These are phyloP conservation scores for Amniculicola lignicola DNA, from an alignment of 495 filamentous ascomycete genomes.

Conservation along the genomic window DNA sequence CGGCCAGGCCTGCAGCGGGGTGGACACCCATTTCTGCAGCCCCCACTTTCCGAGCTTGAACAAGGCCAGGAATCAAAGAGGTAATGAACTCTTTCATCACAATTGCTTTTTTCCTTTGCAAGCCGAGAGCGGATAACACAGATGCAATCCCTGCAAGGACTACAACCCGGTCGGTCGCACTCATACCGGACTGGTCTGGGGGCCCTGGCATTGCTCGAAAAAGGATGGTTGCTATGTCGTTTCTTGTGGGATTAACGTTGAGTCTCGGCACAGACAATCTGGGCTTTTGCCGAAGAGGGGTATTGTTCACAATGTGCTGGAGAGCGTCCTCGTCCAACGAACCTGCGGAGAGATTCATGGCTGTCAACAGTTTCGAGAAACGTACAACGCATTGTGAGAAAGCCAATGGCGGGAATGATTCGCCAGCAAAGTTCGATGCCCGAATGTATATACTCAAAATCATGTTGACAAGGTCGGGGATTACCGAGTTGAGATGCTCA, in stretches of 20 bases:
- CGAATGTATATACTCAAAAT: slow-evolving; percentile 80
- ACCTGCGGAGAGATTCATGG: slow-evolving; percentile 66
- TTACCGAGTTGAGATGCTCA: slow-evolving; percentile 58
- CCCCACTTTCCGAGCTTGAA: slow-evolving; percentile 88
- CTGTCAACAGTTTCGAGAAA: slow-evolving; percentile 68
- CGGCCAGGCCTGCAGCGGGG: slow-evolving; percentile 65
- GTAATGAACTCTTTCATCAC: slow-evolving; percentile 78
- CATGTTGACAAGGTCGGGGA: slow-evolving; percentile 75
- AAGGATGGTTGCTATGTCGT: slow-evolving; percentile 65
- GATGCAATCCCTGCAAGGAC: slow-evolving; percentile 85
- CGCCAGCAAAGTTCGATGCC: slow-evolving; percentile 69
- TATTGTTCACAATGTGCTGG: slow-evolving; percentile 42
- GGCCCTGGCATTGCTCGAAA: slow-evolving; percentile 70
- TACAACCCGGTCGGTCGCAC: slow-evolving; percentile 66
- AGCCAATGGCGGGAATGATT: slow-evolving; percentile 74
- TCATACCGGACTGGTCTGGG: slow-evolving; percentile 53
- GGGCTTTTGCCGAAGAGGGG: slow-evolving; percentile 24
- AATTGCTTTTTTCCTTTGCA: slow-evolving; percentile 82
- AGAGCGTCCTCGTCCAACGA: slow-evolving; percentile 64
- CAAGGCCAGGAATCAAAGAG: slow-evolving; percentile 76
- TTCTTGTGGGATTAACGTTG: slow-evolving; percentile 53
- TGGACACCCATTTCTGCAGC: slow-evolving; percentile 94
- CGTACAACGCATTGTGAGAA: slow-evolving; percentile 80
- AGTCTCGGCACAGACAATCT: slow-evolving; percentile 41
- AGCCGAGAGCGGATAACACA: slow-evolving; percentile 69